Evolutionary conservation across 169 alveolate species (phyloP).

Genomic region (Blepharisma undulans): DNA sequence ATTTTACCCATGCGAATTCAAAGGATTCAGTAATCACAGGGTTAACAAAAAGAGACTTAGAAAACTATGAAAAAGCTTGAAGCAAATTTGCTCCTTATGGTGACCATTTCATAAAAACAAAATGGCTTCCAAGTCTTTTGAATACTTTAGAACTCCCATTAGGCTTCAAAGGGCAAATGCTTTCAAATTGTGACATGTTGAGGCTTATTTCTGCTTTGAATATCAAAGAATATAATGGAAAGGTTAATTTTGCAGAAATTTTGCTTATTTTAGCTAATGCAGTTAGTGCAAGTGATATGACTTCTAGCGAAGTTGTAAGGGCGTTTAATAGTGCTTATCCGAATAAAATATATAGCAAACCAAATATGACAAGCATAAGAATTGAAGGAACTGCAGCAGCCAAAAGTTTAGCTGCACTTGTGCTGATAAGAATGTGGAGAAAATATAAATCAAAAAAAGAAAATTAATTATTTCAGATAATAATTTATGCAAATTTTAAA

Average conservation of each 20-base stretch:
- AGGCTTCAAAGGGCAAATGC: conserved; percentile 17
- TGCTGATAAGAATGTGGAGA: background rate
- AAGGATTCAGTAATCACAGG: too few relatives aligned
- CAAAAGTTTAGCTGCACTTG: background rate
- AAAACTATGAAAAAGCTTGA: conserved; percentile 6
- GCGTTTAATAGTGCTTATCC: background rate
- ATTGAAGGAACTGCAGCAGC: background rate
- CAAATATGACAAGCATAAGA: background rate
- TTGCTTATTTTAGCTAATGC: conserved; percentile 14
- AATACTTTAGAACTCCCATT: background rate
- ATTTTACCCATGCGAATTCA: too few relatives aligned
- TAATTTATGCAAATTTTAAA: too few relatives aligned
- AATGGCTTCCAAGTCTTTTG: background rate
- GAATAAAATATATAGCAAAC: background rate
- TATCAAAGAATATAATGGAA: conserved; percentile 13
- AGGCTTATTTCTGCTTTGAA: conserved; percentile 21
- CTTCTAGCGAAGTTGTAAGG: background rate
- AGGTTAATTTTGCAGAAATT: conserved; percentile 18
- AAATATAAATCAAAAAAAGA: background rate
- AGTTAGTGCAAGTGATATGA: conserved; percentile 16
- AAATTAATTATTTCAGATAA: background rate
- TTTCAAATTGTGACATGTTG: background rate
- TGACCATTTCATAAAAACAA: background rate
- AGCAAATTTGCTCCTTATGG: conserved; percentile 31
- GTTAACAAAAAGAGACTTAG: too few relatives aligned